These are phyloP conservation scores for Tylopilus vinaceipallidus DNA, from an alignment of 768 basidiomycete genomes.

Conservation along the genomic window DNA sequence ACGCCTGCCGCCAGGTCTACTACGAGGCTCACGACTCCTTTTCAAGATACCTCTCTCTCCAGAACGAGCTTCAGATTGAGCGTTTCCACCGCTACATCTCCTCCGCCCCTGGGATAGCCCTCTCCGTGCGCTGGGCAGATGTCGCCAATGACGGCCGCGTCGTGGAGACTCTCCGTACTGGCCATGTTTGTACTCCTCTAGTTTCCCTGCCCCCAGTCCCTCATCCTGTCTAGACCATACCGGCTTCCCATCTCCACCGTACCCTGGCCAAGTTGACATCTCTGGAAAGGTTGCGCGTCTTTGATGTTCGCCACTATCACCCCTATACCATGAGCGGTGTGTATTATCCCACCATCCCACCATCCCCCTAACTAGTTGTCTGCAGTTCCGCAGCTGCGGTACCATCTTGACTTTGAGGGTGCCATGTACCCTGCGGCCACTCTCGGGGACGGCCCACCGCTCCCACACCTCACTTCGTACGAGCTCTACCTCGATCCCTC, in stretches of 20 bases:
- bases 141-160: conserved; percentile 41
- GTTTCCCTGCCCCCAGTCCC: conserved; percentile 1
- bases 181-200: conserved; percentile 20
- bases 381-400: conserved; percentile 20
- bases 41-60: conserved; percentile 36
- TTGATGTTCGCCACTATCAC: conserved; percentile 27
- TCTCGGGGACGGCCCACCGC: neutral
- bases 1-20: conserved; percentile 31
- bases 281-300: conserved; percentile 34
- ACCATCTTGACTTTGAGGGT: conserved; percentile 34
- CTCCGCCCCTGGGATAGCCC: conserved; percentile 18
- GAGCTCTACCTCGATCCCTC: conserved; percentile 33
- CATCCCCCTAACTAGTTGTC: conserved; percentile 2
- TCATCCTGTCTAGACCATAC: conserved; percentile 13
- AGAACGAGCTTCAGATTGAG: conserved; percentile 37
- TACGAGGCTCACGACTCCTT: conserved; percentile 31
- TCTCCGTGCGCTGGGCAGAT: conserved; percentile 34
- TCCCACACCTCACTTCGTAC: conserved; percentile 26
- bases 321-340: conserved; percentile 16
- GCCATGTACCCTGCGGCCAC: conserved; percentile 33
- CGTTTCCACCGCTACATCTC: conserved; percentile 22
- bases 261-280: conserved; percentile 29
- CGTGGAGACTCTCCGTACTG: conserved; percentile 15
- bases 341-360: neutral
- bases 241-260: conserved; percentile 33